phyloP scores from a whole-genome alignment of 1,284 basidiomycete species.

The Ustilago esculenta region DNA sequence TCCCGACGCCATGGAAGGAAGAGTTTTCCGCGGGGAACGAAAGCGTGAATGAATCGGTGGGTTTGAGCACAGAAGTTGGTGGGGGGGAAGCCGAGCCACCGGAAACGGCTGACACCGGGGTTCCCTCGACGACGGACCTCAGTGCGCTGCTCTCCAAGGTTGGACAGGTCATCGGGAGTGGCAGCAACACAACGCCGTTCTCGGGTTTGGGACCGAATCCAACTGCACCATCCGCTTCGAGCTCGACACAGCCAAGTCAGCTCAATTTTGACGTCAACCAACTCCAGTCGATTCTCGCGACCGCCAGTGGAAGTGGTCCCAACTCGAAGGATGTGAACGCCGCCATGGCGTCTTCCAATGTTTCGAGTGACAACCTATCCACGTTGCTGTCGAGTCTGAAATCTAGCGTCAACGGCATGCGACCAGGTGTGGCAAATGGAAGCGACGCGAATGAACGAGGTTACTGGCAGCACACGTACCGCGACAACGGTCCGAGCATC shows the following conservation, averaged over 20 bases:
- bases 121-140: slow-evolving; percentile 2
- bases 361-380: slow-evolving; percentile 13
- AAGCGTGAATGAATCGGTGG: neutral
- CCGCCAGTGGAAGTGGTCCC: slow-evolving; percentile 13
- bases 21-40: neutral
- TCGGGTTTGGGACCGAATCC: too few relatives aligned
- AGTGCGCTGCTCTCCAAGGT: slow-evolving; percentile 27
- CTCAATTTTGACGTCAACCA: slow-evolving; percentile 25
- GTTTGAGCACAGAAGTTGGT: too few relatives aligned
- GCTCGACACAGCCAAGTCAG: slow-evolving; percentile 1
- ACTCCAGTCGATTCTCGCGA: slow-evolving; percentile 24
- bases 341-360: slow-evolving; percentile 9
- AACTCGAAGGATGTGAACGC: slow-evolving; percentile 10
- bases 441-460: neutral
- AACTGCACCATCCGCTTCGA: neutral
- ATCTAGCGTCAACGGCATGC: slow-evolving; percentile 1
- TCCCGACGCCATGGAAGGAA: slow-evolving; percentile 19
- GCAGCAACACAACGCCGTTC: neutral
- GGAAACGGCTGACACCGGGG: neutral
- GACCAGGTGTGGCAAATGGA: neutral
- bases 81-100: neutral
- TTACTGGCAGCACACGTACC: slow-evolving; percentile 6
- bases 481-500: neutral
- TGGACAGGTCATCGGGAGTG: neutral
- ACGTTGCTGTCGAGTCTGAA: slow-evolving; percentile 27